Conservation (phyloP, 1,284 basidiomycete species). For the Naganishia sp. region DNA sequence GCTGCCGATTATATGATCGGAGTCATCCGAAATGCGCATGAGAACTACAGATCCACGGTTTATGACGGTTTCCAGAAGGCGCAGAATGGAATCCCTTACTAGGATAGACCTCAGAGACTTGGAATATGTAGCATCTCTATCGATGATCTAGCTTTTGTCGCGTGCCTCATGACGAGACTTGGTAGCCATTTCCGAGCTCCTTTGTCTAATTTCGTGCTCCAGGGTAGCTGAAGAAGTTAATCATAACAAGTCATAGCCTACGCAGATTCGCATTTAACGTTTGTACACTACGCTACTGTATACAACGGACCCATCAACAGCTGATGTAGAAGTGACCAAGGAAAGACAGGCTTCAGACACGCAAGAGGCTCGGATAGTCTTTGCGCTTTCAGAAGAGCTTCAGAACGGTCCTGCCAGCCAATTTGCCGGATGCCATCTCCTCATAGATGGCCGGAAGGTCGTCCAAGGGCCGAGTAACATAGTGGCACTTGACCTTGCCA, state of each 20-base stretch:
- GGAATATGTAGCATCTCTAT: neutral
- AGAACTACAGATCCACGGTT: conserved; percentile 85
- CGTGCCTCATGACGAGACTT: too few relatives aligned
- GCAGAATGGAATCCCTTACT: conserved; percentile 43
- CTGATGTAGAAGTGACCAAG: too few relatives aligned
- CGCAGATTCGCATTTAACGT: too few relatives aligned
- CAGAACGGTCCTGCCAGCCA: conserved; percentile 33
- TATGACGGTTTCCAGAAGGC: conserved; percentile 76
- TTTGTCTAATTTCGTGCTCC: too few relatives aligned
- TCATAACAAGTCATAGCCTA: too few relatives aligned
- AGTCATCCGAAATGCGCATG: conserved; percentile 86
- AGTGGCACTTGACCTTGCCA: conserved; percentile 33
- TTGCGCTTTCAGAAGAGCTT: conserved; percentile 24
- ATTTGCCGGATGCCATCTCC: conserved; percentile 30
- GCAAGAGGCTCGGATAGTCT: neutral
- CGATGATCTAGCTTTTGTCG: too few relatives aligned
- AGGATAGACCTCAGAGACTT: neutral
- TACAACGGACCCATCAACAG: too few relatives aligned
- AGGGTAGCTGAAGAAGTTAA: too few relatives aligned
- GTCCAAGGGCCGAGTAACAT: conserved; percentile 21
- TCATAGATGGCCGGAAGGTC: conserved; percentile 32
- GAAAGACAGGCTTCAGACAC: too few relatives aligned
- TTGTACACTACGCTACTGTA: too few relatives aligned
- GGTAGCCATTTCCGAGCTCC: too few relatives aligned
- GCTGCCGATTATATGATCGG: conserved; percentile 91